These are phyloP conservation scores for Lonicera japonica DNA, from an alignment of 129 eudicot genomes.

Conservation along the genomic window DNA sequence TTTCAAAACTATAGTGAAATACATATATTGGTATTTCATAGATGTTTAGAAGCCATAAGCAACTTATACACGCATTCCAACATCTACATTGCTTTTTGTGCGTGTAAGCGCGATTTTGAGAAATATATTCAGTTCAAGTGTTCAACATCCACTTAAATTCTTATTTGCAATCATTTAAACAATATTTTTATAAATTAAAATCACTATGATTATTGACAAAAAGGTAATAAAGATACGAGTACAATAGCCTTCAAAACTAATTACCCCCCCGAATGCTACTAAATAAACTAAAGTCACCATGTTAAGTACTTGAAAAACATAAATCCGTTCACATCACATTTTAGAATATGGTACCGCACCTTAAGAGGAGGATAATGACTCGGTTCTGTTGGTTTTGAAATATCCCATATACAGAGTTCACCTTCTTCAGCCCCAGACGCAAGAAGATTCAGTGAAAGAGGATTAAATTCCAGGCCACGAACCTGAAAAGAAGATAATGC, in stretches of 20 bases:
- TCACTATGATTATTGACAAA: background rate
- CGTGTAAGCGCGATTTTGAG: no score
- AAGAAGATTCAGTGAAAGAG: slow-evolving; percentile 70
- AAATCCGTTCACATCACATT: background rate
- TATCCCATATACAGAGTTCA: slow-evolving; percentile 94
- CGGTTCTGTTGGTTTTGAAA: slow-evolving; percentile 68
- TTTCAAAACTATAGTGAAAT: no score
- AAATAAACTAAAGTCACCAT: background rate
- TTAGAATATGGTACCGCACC: slow-evolving; percentile 32
- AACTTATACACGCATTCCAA: no score
- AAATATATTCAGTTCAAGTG: no score
- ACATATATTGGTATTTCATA: no score
- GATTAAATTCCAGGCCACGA: slow-evolving; percentile 91
- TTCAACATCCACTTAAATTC: no score
- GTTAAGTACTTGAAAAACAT: background rate
- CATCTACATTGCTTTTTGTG: no score
- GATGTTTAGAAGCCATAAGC: no score
- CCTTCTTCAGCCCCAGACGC: slow-evolving; percentile 99
- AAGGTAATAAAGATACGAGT: background rate
- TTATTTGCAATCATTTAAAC: no score
- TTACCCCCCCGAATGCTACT: no score
- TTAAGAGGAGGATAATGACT: slow-evolving; percentile 83
- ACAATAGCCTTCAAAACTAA: no score
- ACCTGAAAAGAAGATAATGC: slow-evolving; percentile 42
- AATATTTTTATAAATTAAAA: no score